Evolutionary conservation across 768 basidiomycete genomes (phyloP).

Genomic region (Lyophyllum shimeji): DNA sequence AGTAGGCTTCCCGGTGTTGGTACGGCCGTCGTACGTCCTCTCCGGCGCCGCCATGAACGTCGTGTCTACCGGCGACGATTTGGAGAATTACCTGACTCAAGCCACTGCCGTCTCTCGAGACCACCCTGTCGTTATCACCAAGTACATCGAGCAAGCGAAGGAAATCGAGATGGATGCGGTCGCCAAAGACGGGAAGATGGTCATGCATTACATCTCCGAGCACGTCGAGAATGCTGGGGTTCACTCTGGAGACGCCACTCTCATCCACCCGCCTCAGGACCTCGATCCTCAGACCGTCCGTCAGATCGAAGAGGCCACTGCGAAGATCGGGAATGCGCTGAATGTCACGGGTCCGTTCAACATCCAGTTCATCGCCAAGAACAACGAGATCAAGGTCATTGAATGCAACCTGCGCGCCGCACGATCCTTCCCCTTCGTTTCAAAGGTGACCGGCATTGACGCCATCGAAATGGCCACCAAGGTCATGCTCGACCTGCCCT

Average conservation of each 20-base stretch:
- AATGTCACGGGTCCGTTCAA: constrained; percentile 99
- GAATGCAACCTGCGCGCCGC: constrained; percentile 98
- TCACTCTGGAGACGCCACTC: constrained; percentile 97
- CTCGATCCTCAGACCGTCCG: constrained; percentile 95
- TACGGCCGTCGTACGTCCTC: constrained; percentile 97
- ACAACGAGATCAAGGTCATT: constrained; percentile 99
- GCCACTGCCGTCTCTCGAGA: constrained; percentile 96
- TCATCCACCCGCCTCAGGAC: constrained; percentile 98
- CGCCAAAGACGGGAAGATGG: constrained; percentile 94
- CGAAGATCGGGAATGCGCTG: constrained; percentile 95
- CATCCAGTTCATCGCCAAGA: constrained; percentile 99
- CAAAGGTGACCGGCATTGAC: constrained; percentile 96
- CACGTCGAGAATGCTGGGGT: constrained; percentile 99
- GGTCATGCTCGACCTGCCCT: constrained; percentile 91
- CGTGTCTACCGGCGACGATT: constrained; percentile 89
- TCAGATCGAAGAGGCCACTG: constrained; percentile 95
- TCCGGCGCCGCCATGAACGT: constrained; percentile 99
- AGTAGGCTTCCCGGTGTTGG: constrained; percentile 94
- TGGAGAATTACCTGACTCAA: constrained; percentile 89
- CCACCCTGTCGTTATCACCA: constrained; percentile 96
- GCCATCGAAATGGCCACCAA: constrained; percentile 99
- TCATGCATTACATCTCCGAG: constrained; percentile 99
- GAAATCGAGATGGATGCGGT: constrained; percentile 99
- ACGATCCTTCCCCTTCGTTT: constrained; percentile 98
- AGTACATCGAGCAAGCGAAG: constrained; percentile 99